Evolutionary conservation across 495 filamentous ascomycete genomes (phyloP).

Genomic region (Podospora pseudocomata): DNA sequence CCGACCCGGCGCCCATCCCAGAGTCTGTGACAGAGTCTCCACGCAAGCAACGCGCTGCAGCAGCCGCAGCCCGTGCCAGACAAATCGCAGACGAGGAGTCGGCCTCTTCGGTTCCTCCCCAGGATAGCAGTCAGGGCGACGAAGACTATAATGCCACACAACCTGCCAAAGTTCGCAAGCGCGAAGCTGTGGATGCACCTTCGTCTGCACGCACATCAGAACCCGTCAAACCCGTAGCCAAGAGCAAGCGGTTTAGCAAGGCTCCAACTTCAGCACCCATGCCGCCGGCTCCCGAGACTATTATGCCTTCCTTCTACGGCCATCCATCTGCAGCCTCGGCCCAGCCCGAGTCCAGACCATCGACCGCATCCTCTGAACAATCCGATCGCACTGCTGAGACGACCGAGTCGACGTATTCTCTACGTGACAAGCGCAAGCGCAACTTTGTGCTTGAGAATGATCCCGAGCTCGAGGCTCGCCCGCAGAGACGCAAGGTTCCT

Average conservation of each 20-base stretch:
- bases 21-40: slow-evolving; percentile 6
- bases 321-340: slow-evolving; percentile 20
- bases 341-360: slow-evolving; percentile 33
- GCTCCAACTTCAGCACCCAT: slow-evolving; percentile 9
- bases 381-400: slow-evolving; percentile 31
- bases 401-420: slow-evolving; percentile 33
- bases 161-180: slow-evolving; percentile 24
- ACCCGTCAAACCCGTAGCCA: not conserved
- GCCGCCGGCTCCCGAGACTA: slow-evolving; percentile 26
- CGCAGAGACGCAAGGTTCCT: slow-evolving; percentile 24
- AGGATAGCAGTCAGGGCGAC: slow-evolving; percentile 12
- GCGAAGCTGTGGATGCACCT: not conserved
- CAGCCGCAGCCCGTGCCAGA: slow-evolving; percentile 3
- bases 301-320: slow-evolving; percentile 30
- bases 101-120: not conserved
- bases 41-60: slow-evolving; percentile 19
- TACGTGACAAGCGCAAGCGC: slow-evolving; percentile 38
- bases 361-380: slow-evolving; percentile 30
- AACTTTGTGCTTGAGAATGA: slow-evolving; percentile 39
- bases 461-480: slow-evolving; percentile 27
- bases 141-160: slow-evolving; percentile 21
- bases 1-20: not conserved
- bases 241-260: not conserved
- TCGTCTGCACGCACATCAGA: not conserved
- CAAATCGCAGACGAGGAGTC: slow-evolving; percentile 10